A percentile compares a stretch with the other conserved stretches of the same genome.
Evolutionary conservation across 148 eudicot genomes (phyloP).

Genomic region (Hydrangea macrophylla): DNA sequence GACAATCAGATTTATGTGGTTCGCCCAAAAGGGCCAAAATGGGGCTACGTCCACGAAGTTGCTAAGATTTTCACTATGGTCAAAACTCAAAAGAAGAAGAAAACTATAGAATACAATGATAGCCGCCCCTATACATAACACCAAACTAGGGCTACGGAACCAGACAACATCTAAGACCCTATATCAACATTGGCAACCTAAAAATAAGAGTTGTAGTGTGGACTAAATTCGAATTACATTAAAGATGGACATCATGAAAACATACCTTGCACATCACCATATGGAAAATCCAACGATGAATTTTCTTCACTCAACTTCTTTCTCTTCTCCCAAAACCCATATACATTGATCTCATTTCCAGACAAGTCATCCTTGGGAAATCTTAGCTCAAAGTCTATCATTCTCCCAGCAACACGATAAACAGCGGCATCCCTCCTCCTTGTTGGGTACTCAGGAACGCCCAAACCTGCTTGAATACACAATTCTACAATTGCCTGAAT

Average conservation of each 20-base stretch:
- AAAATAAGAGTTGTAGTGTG: neutral
- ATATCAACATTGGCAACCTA: neutral
- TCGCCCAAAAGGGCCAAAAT: no score
- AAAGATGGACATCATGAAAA: neutral
- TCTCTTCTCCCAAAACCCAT: conserved; percentile 29
- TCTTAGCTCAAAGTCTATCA: conserved; percentile 38
- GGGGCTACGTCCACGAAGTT: no score
- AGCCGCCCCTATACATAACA: no score
- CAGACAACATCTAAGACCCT: neutral
- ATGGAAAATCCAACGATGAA: conserved; percentile 13
- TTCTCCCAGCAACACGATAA: conserved; percentile 42
- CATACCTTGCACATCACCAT: conserved; percentile 33
- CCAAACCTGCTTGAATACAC: conserved; percentile 49
- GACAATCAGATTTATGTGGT: no score
- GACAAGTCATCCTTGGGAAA: conserved; percentile 31
- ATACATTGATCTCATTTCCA: conserved; percentile 18
- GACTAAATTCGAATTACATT: neutral
- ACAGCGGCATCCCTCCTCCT: conserved; percentile 38
- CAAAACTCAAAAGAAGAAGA: no score
- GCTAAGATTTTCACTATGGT: no score
- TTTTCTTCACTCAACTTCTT: conserved; percentile 17
- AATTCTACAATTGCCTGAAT: conserved; percentile 40
- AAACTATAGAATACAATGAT: no score
- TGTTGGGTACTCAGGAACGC: conserved; percentile 36
- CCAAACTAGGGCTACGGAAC: no score